These are phyloP conservation scores for Talaromyces amestolkiae DNA, from an alignment of 2,329 filamentous ascomycete species.

Conservation along the genomic window DNA sequence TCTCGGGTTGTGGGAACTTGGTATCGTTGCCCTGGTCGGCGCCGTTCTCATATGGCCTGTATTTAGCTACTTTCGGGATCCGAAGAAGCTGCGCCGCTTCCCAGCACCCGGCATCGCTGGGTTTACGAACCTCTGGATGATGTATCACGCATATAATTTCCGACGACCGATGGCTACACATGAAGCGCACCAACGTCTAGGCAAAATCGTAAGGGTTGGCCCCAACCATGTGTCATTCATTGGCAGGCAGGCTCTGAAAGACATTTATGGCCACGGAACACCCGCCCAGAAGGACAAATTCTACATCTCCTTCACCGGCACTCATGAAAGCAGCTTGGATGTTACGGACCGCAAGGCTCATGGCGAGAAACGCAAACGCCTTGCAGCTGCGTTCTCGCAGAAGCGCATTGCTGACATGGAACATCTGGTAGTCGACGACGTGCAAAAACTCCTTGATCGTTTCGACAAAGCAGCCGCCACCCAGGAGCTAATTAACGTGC, in stretches of 20 bases:
- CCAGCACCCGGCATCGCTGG: too few relatives aligned
- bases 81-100: too few relatives aligned
- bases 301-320: slow-evolving; percentile 28
- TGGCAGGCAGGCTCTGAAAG: slow-evolving; percentile 16
- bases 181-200: background rate
- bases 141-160: too few relatives aligned
- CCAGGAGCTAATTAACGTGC: background rate
- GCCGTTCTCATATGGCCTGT: too few relatives aligned
- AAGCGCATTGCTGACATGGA: slow-evolving; percentile 30
- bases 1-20: too few relatives aligned
- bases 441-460: background rate
- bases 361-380: slow-evolving; percentile 30
- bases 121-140: too few relatives aligned
- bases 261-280: slow-evolving; percentile 35
- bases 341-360: slow-evolving; percentile 33
- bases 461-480: background rate
- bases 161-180: background rate
- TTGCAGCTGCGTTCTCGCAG: slow-evolving; percentile 32
- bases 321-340: slow-evolving; percentile 32
- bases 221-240: slow-evolving; percentile 17
- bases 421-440: background rate
- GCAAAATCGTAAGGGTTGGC: slow-evolving; percentile 10
- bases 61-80: too few relatives aligned
- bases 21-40: too few relatives aligned
- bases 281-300: slow-evolving; percentile 31